phyloP scores from a whole-genome alignment of 305 asterid genomes.

The Fraxinus greggii region DNA sequence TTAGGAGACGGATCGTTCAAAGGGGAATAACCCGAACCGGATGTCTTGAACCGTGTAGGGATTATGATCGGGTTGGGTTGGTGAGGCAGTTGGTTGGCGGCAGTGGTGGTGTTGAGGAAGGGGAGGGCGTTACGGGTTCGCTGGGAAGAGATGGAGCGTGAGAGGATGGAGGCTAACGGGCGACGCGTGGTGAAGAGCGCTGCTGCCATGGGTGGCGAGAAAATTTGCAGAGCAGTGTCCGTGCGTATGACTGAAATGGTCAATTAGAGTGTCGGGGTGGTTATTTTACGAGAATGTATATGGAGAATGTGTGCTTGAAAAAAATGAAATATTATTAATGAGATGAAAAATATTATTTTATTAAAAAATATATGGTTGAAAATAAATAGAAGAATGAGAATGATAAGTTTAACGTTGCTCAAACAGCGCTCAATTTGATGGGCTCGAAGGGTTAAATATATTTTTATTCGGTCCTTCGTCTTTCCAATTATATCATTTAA shows the following conservation, averaged over 20 bases:
- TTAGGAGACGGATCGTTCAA: slow-evolving; percentile 89
- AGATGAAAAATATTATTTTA: no score
- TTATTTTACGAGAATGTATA: no score
- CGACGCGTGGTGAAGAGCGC: slow-evolving; percentile 56
- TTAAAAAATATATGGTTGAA: no score
- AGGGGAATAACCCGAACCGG: slow-evolving; percentile 78
- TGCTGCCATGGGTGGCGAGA: slow-evolving; percentile 46
- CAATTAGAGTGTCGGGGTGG: no score
- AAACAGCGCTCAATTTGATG: no score
- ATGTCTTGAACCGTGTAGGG: slow-evolving; percentile 49
- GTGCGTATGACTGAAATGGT: background rate
- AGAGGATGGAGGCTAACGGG: slow-evolving; percentile 43
- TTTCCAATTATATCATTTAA: background rate
- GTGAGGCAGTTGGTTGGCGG: slow-evolving; percentile 1
- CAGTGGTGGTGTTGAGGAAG: slow-evolving; percentile 21
- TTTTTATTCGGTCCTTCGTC: background rate
- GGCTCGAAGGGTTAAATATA: background rate
- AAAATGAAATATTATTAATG: no score
- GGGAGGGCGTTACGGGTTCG: slow-evolving; percentile 46
- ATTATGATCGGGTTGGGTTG: slow-evolving; percentile 12
- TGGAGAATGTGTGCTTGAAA: no score
- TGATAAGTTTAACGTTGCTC: no score
- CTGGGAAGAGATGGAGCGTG: slow-evolving; percentile 33
- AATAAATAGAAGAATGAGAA: no score
- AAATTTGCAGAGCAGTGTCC: background rate